These are phyloP conservation scores for Scutellaria barbata DNA, from an alignment of 257 asterid species.

Conservation along the genomic window DNA sequence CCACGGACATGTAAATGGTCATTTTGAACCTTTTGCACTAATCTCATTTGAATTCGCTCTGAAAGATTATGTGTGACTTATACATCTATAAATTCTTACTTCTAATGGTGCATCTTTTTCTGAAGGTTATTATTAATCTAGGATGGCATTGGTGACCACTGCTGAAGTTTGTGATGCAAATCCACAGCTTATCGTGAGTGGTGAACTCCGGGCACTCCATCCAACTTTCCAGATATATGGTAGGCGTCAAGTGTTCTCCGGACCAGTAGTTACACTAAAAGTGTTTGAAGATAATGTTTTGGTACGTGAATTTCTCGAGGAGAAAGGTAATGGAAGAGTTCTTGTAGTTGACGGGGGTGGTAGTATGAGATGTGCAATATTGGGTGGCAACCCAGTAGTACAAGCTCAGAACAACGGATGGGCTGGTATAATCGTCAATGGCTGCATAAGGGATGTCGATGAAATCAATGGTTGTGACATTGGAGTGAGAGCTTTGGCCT, in stretches of 20 bases:
- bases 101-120: constrained; percentile 14
- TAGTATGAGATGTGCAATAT: constrained; percentile 57
- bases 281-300: constrained; percentile 58
- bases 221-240: constrained; percentile 57
- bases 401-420: constrained; percentile 66
- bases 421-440: constrained; percentile 58
- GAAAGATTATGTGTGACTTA: background rate
- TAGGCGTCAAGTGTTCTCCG: constrained; percentile 53
- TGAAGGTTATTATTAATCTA: constrained; percentile 35
- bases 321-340: constrained; percentile 61
- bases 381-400: constrained; percentile 58
- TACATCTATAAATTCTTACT: background rate
- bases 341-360: constrained; percentile 62
- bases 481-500: constrained; percentile 57
- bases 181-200: constrained; percentile 50
- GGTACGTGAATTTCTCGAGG: constrained; percentile 56
- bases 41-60: background rate
- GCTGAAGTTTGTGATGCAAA: constrained; percentile 63
- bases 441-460: constrained; percentile 60
- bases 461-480: constrained; percentile 62
- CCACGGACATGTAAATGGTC: background rate
- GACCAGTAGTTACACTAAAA: constrained; percentile 56
- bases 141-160: constrained; percentile 59
- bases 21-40: constrained; percentile 12
- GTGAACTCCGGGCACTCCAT: constrained; percentile 58